phyloP scores from a whole-genome alignment of 257 asterid genomes.

The Voacanga thouarsii region DNA sequence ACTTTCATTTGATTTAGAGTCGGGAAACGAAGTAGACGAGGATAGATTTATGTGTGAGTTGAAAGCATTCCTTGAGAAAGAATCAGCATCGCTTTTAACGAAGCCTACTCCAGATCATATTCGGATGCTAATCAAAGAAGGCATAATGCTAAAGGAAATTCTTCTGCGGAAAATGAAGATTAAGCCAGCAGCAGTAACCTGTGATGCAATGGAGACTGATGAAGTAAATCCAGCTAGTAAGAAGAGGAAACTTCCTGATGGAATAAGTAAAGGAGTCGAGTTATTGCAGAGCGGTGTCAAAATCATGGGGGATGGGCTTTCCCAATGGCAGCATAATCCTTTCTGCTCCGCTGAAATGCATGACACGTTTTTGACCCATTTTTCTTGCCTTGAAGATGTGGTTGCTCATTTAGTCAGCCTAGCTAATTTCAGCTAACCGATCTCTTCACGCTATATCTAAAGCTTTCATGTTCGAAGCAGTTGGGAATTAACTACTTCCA shows the following conservation, averaged over 20 bases:
- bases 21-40: constrained; percentile 63
- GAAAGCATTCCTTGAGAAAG: constrained; percentile 81
- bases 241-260: constrained; percentile 85
- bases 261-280: constrained; percentile 71
- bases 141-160: constrained; percentile 43
- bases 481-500: background rate
- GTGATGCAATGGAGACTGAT: constrained; percentile 68
- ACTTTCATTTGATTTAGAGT: constrained; percentile 67
- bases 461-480: background rate
- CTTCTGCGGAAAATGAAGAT: constrained; percentile 19
- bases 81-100: constrained; percentile 36
- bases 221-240: constrained; percentile 45
- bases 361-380: constrained; percentile 59
- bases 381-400: constrained; percentile 67
- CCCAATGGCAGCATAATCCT: constrained; percentile 61
- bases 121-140: constrained; percentile 53
- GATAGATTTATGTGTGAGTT: constrained; percentile 84
- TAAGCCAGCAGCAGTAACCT: constrained; percentile 19
- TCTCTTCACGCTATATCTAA: background rate
- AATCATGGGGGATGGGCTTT: constrained; percentile 71
- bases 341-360: constrained; percentile 43
- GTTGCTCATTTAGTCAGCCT: constrained; percentile 61
- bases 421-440: constrained; percentile 38
- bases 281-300: constrained; percentile 73
- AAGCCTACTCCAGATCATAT: constrained; percentile 39